These are phyloP conservation scores for Xerophyta viscosa DNA, from an alignment of 106 monocot genomes.

Conservation along the genomic window DNA sequence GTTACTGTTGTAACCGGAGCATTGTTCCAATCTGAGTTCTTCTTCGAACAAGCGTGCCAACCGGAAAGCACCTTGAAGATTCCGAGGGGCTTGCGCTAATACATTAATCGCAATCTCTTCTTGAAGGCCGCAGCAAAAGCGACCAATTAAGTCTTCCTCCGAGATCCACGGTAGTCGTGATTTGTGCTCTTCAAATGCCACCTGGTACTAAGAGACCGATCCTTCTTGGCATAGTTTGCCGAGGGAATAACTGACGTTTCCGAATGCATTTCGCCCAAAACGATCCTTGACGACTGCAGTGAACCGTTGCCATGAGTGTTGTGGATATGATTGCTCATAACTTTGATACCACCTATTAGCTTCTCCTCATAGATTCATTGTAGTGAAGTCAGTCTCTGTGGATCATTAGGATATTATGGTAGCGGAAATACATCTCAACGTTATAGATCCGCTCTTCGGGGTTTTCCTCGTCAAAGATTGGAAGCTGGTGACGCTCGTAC, in stretches of 20 bases:
- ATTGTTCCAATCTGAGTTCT: too few species aligned
- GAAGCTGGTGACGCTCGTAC: too few species aligned
- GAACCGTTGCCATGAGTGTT: not conserved
- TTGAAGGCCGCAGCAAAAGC: not conserved
- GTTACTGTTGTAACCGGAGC: too few species aligned
- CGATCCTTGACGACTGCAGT: not conserved
- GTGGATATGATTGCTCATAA: not conserved
- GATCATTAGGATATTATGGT: too few species aligned
- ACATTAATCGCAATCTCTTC: not conserved
- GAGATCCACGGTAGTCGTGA: not conserved
- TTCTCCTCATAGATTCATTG: not conserved
- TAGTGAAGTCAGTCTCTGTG: too few species aligned
- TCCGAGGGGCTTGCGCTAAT: not conserved
- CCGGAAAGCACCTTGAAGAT: not conserved
- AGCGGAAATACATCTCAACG: too few species aligned
- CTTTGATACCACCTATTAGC: not conserved
- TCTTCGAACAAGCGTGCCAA: not conserved
- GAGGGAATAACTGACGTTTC: not conserved
- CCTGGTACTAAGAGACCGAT: not conserved
- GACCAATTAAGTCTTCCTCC: not conserved
- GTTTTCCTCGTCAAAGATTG: too few species aligned
- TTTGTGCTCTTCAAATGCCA: not conserved
- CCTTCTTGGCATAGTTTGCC: not conserved
- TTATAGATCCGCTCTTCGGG: too few species aligned
- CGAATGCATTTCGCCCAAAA: not conserved